Percentiles rank a stretch among this genome's conserved stretches.
phyloP scores from a whole-genome alignment of 495 filamentous ascomycete species.

The Penicillium antarcticum region DNA sequence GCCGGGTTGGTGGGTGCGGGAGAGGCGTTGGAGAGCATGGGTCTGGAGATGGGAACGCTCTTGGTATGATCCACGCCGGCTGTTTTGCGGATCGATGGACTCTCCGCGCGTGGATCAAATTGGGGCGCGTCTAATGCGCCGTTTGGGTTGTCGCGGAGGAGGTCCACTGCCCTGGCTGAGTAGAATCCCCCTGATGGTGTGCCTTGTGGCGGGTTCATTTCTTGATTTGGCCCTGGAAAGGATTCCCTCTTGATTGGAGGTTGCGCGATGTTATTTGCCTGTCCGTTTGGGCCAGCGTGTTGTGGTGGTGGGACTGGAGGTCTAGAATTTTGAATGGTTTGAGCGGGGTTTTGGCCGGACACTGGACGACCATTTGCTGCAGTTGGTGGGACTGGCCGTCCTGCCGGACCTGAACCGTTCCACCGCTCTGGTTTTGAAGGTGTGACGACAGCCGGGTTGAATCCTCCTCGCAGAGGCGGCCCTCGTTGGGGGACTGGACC shows the following conservation, averaged over 20 bases:
- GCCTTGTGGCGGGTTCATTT: constrained; percentile 30
- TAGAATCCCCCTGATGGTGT: constrained; percentile 63
- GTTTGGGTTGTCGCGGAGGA: constrained; percentile 44
- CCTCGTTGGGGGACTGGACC: constrained; percentile 23
- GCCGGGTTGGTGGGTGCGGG: constrained; percentile 55
- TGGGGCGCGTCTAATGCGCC: constrained; percentile 47
- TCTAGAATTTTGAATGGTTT: constrained; percentile 22
- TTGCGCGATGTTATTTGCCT: constrained; percentile 15
- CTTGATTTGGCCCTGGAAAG: constrained; percentile 19
- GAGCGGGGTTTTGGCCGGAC: constrained; percentile 12
- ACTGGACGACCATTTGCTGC: constrained; percentile 18
- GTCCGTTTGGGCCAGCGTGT: constrained; percentile 5
- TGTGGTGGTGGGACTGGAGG: constrained; percentile 20
- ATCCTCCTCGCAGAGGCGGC: constrained; percentile 14
- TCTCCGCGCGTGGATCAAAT: constrained; percentile 82
- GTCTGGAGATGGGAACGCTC: constrained; percentile 59
- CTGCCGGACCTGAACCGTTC: constrained; percentile 19
- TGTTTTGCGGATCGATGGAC: constrained; percentile 84
- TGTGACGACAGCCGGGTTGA: constrained; percentile 30
- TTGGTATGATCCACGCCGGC: constrained; percentile 81
- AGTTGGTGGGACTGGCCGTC: constrained; percentile 25
- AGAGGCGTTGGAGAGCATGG: constrained; percentile 30
- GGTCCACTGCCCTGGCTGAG: constrained; percentile 66
- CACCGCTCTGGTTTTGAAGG: constrained; percentile 44
- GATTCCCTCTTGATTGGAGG: constrained; percentile 27